phyloP scores from a whole-genome alignment of 768 basidiomycete species.

The Rhizopogon vesiculosus region DNA sequence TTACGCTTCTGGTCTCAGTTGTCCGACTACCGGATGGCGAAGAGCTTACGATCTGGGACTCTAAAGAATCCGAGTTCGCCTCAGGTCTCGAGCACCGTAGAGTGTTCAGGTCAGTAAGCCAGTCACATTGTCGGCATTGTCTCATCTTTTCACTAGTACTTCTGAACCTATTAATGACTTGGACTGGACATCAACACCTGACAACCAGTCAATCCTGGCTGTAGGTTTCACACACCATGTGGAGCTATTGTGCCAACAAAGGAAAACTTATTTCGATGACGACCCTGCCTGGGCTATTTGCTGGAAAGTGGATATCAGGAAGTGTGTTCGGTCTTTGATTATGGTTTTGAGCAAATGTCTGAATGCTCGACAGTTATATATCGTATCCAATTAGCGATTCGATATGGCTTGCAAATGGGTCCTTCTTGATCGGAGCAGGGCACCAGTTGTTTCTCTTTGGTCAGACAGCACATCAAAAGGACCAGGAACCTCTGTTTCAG shows the following conservation, averaged over 20 bases:
- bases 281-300: constrained; percentile 76
- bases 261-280: constrained; percentile 87
- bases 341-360: not conserved
- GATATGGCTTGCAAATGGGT: constrained; percentile 85
- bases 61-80: constrained; percentile 89
- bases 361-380: constrained; percentile 48
- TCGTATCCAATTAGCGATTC: constrained; percentile 83
- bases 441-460: constrained; percentile 83
- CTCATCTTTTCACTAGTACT: constrained; percentile 11
- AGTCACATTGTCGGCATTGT: not conserved
- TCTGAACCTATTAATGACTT: constrained; percentile 71
- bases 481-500: constrained; percentile 53
- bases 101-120: constrained; percentile 47
- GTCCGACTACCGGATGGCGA: constrained; percentile 54
- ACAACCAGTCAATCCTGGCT: constrained; percentile 86
- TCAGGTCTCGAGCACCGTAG: constrained; percentile 79
- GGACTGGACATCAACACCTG: constrained; percentile 91
- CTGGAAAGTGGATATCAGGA: constrained; percentile 62
- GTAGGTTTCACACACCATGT: constrained; percentile 79
- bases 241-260: constrained; percentile 87
- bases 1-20: constrained; percentile 37
- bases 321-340: constrained; percentile 38
- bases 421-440: constrained; percentile 75
- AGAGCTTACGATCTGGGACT: constrained; percentile 95
- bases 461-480: constrained; percentile 29